A percentile compares a stretch with the other conserved stretches of the same genome.
Evolutionary conservation across 495 filamentous ascomycete genomes (phyloP).

Genomic region (Penicillium pulvis): DNA sequence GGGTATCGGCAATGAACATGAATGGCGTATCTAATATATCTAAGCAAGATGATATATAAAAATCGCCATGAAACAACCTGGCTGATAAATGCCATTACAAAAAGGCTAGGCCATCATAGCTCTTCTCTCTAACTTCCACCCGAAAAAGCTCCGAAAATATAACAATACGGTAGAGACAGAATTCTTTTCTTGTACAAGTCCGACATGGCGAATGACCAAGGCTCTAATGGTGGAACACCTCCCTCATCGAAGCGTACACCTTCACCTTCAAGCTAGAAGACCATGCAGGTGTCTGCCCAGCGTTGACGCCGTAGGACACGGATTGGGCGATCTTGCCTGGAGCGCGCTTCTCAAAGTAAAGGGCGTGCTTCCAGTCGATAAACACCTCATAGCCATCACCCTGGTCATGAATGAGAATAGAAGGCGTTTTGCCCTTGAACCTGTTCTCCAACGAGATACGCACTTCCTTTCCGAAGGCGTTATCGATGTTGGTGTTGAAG

Average conservation of each 20-base stretch:
- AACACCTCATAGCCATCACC: slow-evolving; percentile 19
- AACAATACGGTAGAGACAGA: too few relatives aligned
- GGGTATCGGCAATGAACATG: too few relatives aligned
- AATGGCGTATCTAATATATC: too few relatives aligned
- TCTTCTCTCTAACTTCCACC: too few relatives aligned
- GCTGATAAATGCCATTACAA: too few relatives aligned
- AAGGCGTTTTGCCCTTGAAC: slow-evolving; percentile 8
- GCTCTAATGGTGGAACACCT: slow-evolving; percentile 10
- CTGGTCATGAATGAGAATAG: slow-evolving; percentile 15
- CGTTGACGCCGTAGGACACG: slow-evolving; percentile 12
- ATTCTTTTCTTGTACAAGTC: too few relatives aligned
- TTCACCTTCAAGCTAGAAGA: slow-evolving; percentile 7
- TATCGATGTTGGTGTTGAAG: slow-evolving; percentile 8
- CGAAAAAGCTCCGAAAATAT: too few relatives aligned
- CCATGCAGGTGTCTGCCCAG: slow-evolving; percentile 5
- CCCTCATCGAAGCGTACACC: slow-evolving; percentile 9
- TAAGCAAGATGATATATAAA: too few relatives aligned
- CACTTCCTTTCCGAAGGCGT: slow-evolving; percentile 11
- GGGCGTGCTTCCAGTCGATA: slow-evolving; percentile 11
- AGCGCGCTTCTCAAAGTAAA: slow-evolving; percentile 11
- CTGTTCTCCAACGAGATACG: slow-evolving; percentile 6
- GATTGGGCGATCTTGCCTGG: slow-evolving; percentile 2
- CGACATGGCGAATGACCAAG: too few relatives aligned
- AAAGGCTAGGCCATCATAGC: too few relatives aligned
- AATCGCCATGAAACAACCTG: too few relatives aligned